phyloP scores from a whole-genome alignment of 2,329 filamentous ascomycete species.

The Dactylellina leptospora region DNA sequence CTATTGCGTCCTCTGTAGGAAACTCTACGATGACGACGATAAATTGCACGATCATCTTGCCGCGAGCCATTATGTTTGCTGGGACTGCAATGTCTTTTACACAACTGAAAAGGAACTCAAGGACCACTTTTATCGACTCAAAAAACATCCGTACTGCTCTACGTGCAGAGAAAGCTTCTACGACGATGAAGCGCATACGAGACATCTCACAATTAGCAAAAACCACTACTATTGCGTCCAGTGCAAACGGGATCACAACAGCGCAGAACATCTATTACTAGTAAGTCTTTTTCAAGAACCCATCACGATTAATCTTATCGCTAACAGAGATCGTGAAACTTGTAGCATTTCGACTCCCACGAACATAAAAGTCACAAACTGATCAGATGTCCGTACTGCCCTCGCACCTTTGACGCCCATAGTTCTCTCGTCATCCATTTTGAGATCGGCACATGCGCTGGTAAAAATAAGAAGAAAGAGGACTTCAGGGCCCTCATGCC shows the following conservation, averaged over 20 bases:
- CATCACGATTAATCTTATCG: background rate
- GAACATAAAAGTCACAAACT: constrained; percentile 49
- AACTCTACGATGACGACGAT: constrained; percentile 40
- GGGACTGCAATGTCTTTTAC: constrained; percentile 52
- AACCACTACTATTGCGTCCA: constrained; percentile 49
- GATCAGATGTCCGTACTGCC: constrained; percentile 49
- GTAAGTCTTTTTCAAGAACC: too few species aligned
- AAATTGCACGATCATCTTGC: constrained; percentile 39
- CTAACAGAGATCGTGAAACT: background rate
- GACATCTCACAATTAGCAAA: constrained; percentile 46
- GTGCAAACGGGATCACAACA: constrained; percentile 50
- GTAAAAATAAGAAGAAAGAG: constrained; percentile 40
- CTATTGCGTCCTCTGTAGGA: constrained; percentile 45
- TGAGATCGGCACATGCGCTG: constrained; percentile 48
- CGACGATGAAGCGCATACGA: constrained; percentile 38
- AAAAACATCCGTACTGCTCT: constrained; percentile 49
- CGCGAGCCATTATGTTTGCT: constrained; percentile 41
- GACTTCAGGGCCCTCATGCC: constrained; percentile 31
- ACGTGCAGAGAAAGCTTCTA: constrained; percentile 31
- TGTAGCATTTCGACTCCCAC: constrained; percentile 41
- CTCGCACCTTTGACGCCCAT: constrained; percentile 47
- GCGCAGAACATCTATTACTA: constrained; percentile 39
- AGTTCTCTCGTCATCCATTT: constrained; percentile 50
- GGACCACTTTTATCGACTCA: constrained; percentile 38
- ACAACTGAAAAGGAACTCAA: constrained; percentile 49